Percentiles rank a stretch among this genome's conserved stretches.
Conservation (phyloP, 108 stramenopile species). For the Pseudonitzschia pungens region DNA sequence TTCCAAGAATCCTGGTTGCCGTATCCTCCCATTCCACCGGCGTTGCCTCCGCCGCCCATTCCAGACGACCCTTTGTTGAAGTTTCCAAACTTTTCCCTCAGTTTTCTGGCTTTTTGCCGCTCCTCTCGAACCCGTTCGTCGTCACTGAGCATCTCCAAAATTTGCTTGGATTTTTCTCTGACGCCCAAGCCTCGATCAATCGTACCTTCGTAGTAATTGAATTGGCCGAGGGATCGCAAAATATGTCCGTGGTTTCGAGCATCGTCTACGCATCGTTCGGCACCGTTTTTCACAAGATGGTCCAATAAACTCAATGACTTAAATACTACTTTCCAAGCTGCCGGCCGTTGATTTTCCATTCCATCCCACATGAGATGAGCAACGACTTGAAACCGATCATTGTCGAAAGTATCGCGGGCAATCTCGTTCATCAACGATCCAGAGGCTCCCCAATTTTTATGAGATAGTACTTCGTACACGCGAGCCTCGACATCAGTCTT, state of each 20-base stretch:
- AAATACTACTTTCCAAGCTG: conserved; percentile 89
- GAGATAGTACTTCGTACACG: conserved; percentile 95
- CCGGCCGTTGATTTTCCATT: conserved; percentile 81
- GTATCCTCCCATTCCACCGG: conserved; percentile 68
- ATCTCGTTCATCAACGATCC: conserved; percentile 95
- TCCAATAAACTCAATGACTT: conserved; percentile 91
- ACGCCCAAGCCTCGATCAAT: conserved; percentile 87
- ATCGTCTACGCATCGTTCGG: conserved; percentile 95
- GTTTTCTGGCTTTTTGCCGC: conserved; percentile 81
- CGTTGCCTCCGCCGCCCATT: conserved; percentile 45
- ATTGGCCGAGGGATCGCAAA: conserved; percentile 76
- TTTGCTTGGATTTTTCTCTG: conserved; percentile 92
- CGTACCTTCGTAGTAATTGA: conserved; percentile 96
- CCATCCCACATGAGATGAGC: conserved; percentile 85
- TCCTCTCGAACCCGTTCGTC: conserved; percentile 94
- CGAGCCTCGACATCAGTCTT: conserved; percentile 93
- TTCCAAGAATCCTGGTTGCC: conserved; percentile 66
- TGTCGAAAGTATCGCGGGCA: conserved; percentile 91
- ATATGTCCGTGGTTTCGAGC: conserved; percentile 86
- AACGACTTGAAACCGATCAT: conserved; percentile 74
- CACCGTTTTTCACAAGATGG: conserved; percentile 94
- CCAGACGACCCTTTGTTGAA: conserved; percentile 34
- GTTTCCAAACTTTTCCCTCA: conserved; percentile 81
- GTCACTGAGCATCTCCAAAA: conserved; percentile 86
- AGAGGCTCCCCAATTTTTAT: conserved; percentile 98